These are phyloP conservation scores for Heliamphora exappendiculata DNA, from an alignment of 148 eudicot genomes.

Conservation along the genomic window DNA sequence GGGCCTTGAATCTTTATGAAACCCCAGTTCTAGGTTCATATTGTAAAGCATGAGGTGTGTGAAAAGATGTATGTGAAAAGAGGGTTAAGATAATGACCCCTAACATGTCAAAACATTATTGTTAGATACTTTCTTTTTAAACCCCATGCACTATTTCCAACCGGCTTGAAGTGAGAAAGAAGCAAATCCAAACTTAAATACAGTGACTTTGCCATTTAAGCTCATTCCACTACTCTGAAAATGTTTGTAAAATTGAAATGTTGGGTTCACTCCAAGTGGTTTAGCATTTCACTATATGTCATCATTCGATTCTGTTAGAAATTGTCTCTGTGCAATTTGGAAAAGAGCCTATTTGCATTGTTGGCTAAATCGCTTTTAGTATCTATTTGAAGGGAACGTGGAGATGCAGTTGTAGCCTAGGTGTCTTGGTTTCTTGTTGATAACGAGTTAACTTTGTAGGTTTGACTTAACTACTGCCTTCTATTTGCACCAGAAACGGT, in stretches of 20 bases:
- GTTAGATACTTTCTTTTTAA: too few species aligned
- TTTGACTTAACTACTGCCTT: constrained; percentile 3
- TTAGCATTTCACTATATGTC: not conserved
- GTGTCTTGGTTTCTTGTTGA: not conserved
- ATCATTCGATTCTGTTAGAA: not conserved
- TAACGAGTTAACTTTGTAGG: not conserved
- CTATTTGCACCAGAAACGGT: not conserved
- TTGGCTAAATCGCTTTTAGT: not conserved
- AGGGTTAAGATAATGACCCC: too few species aligned
- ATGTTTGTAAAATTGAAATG: not conserved
- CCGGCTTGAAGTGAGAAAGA: not conserved
- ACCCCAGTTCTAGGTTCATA: not conserved
- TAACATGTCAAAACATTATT: too few species aligned
- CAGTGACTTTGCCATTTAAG: not conserved
- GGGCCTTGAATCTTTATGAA: not conserved
- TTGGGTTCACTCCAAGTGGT: not conserved
- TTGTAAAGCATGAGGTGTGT: not conserved
- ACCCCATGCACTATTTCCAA: not conserved
- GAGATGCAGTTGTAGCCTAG: not conserved
- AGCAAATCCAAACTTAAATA: not conserved
- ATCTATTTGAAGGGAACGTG: not conserved
- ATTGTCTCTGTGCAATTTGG: not conserved
- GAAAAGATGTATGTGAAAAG: not conserved
- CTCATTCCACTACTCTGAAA: not conserved
- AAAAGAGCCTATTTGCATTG: not conserved